These are phyloP conservation scores for Schizonepeta tenuifolia DNA, from an alignment of 257 asterid species.

Conservation along the genomic window DNA sequence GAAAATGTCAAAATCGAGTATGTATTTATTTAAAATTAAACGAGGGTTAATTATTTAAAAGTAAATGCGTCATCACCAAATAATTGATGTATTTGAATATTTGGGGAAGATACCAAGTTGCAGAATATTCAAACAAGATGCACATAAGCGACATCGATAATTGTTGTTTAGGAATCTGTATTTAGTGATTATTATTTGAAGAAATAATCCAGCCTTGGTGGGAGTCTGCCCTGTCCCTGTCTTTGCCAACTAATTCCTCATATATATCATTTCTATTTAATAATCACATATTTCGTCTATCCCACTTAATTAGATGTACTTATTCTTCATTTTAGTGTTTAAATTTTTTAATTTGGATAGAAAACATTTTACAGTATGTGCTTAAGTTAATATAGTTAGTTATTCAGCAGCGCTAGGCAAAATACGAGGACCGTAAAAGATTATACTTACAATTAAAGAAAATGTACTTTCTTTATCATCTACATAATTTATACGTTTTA, in stretches of 20 bases:
- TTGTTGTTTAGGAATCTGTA: conserved; percentile 11
- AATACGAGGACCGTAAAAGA: too few relatives aligned
- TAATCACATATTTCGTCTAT: background rate
- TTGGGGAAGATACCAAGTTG: conserved; percentile 37
- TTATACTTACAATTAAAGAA: too few relatives aligned
- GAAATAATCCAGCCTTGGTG: conserved; percentile 30
- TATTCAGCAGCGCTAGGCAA: too few relatives aligned
- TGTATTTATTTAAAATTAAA: background rate
- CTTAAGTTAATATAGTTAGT: too few relatives aligned
- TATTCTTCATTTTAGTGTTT: too few relatives aligned
- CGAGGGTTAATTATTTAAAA: background rate
- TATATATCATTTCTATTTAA: background rate
- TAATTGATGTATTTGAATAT: background rate
- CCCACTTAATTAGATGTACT: too few relatives aligned
- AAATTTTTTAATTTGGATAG: too few relatives aligned
- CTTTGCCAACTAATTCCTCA: conserved; percentile 21
- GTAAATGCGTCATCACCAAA: conserved; percentile 13
- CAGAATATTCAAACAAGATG: conserved; percentile 41
- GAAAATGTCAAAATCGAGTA: conserved; percentile 24
- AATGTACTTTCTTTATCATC: too few relatives aligned
- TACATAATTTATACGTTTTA: too few relatives aligned
- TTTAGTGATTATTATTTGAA: conserved; percentile 14
- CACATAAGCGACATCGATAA: conserved; percentile 31
- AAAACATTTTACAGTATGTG: too few relatives aligned
- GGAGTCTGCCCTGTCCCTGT: conserved; percentile 29